phyloP scores from a whole-genome alignment of 225 moss, liverwort and hornwort genomes.

The Bryum argenteum region DNA sequence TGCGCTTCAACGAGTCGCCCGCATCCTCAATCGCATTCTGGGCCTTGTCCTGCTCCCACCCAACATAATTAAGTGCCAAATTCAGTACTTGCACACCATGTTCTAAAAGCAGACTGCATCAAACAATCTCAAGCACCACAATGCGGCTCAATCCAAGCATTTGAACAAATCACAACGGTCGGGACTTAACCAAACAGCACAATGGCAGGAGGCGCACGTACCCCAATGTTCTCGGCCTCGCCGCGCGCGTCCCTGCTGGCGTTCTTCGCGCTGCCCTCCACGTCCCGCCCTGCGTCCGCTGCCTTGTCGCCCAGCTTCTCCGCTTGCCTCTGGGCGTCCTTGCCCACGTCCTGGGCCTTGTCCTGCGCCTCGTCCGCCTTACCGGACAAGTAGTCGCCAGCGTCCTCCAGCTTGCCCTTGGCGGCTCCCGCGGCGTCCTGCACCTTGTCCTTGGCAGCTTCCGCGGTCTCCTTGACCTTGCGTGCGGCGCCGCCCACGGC shows the following conservation, averaged over 20 bases:
- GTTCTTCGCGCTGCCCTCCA: slow-evolving; percentile 21
- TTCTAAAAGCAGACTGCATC: not conserved
- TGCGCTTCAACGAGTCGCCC: slow-evolving; percentile 20
- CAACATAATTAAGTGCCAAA: not conserved
- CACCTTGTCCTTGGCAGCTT: slow-evolving; percentile 31
- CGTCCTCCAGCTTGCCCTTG: slow-evolving; percentile 25
- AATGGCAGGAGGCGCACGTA: not conserved
- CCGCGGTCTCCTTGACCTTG: slow-evolving; percentile 34
- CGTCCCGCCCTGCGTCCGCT: not conserved
- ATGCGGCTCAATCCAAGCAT: not conserved
- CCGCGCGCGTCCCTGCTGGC: slow-evolving; percentile 6
- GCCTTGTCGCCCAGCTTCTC: slow-evolving; percentile 26
- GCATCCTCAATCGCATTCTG: slow-evolving; percentile 12
- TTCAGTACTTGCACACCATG: no score
- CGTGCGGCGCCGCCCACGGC: slow-evolving; percentile 11
- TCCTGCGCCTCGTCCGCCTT: slow-evolving; percentile 17
- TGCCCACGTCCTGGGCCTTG: not conserved
- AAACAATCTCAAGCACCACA: not conserved
- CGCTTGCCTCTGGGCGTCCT: slow-evolving; percentile 23
- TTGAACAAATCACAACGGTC: not conserved
- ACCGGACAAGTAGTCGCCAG: slow-evolving; percentile 21
- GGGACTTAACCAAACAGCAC: not conserved
- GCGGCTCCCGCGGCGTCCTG: slow-evolving; percentile 21
- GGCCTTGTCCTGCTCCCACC: slow-evolving; percentile 14
- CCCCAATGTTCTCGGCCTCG: slow-evolving; percentile 14